Base-by-base conservation (phyloP, 2,329 filamentous ascomycete species). In the Cladosporium oxysporum region DNA sequence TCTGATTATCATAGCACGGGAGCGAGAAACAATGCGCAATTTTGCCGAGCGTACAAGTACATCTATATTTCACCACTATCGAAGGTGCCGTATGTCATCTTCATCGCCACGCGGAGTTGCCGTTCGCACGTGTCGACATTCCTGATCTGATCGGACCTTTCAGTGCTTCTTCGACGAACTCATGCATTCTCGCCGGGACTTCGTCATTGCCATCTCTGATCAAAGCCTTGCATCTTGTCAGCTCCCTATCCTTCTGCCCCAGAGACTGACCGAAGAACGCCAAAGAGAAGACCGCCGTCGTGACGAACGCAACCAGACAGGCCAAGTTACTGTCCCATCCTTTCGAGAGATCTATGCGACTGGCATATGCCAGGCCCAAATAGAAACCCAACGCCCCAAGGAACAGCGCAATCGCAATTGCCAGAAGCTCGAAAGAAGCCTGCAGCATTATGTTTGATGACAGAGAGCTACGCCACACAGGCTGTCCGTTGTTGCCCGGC, bases 261-360 rank as follows among this genome's bases (percentile, higher is more conserved):
- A 66, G 50, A 11, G 64, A 61, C 28, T 62, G 64, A 23, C 67
- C 67, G 26, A 68, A 65, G 44, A 68, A 53, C 1, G 67, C 65
- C 35, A 68, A 52, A 12, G 64, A 58, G 26, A 68, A 68, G 3
- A 66, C 58, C 11, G 61, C 58, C 21, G 64, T 62, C 18, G 58
- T 65, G 50, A 68, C 29, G 21, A 68, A 68, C 21, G 63, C 62
- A 14, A 66, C 37, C 7, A 68, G 49, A 2, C 59, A 47, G 2
- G 65, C 65, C 26, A 59, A 41, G 44, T 68, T 68, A 16, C 64
- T 59, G 21, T 66, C 64, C 58, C 65, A 68, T 2, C 67, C 67
- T 29, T 66, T 66, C 37, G 65, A 53, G 5, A 65, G 37, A 10
- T 57, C 18, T 23, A 68, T 58, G 11, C 57, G 21, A 41, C 66